Evolutionary conservation across 1,284 basidiomycete genomes (phyloP), one percentile per base, ranked within the genome.

Genomic region (Mycena sp.): DNA sequence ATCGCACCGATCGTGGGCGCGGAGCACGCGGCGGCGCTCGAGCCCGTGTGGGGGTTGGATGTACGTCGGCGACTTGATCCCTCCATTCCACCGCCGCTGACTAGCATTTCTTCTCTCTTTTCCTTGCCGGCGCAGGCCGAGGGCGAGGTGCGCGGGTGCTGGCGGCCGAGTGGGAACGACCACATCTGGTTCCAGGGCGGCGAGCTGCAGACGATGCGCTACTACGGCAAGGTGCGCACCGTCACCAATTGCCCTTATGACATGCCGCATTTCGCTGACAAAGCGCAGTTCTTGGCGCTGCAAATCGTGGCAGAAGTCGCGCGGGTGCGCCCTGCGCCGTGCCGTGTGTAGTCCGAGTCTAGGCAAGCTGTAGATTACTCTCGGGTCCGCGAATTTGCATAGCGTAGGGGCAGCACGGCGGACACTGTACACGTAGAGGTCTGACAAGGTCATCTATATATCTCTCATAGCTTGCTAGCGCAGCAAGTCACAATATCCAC

Each of bases 161-260:
- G 53, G 48, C 58, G 58, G 19, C 65, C 65, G 17, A 67, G 29
- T 28, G 61, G 61, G n/a, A 25, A 67, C 61, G 58, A 67, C 40
- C 57, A 46, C 9, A 58, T 64, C 12, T 67, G 65, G 65, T 61
- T 67, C 45, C 61, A 64, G 16, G 58, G 61, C 19, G 65, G 65
- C n/a, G 65, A 67, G 19, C 51, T 67, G 55, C 65, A 67, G 55
- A 49, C 58, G 26, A 67, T 67, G 58, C 52, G 65, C 0, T 63
- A 67, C 41, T 67, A 40, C 28, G 65, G 61, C 16, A 57, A 57
- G 64, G 59, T 61, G 19, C 14, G 63, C 3, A 17, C 32, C 3
- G 3, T 25, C 30, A 29, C 37, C 14, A 26, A 46, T 14, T 11
- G 14, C 38, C 3, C 26, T 28, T 32, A 21, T 19, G 46, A 17